These are phyloP conservation scores for Jatropha curcas DNA, from an alignment of 345 rosid species.

Conservation along the genomic window DNA sequence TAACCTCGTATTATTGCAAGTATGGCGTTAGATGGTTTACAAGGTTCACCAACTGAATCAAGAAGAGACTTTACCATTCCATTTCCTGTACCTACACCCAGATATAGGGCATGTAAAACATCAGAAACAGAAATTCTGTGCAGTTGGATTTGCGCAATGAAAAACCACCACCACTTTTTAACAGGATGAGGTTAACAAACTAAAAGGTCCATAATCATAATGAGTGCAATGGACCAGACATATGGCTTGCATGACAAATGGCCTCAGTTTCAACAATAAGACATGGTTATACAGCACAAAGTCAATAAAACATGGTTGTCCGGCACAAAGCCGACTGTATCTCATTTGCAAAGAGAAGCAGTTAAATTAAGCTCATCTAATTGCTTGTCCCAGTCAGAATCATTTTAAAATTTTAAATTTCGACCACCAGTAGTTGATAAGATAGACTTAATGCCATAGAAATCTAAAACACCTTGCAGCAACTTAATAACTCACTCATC, in stretches of 20 bases:
- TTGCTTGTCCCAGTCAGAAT: neutral
- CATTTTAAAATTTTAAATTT: neutral
- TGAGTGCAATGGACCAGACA: neutral
- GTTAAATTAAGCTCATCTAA: neutral
- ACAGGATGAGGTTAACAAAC: neutral
- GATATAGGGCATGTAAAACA: neutral
- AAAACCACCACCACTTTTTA: neutral
- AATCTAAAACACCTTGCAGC: neutral
- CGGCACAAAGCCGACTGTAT: neutral
- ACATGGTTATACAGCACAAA: neutral
- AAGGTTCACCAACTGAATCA: conserved; percentile 72
- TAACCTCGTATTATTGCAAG: conserved; percentile 84
- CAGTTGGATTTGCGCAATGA: neutral
- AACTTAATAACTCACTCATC: neutral
- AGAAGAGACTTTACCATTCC: conserved; percentile 91
- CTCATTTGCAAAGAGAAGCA: neutral
- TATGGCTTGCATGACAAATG: neutral
- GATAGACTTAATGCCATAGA: neutral
- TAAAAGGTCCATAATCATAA: neutral
- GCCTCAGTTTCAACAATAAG: too few relatives aligned
- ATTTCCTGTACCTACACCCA: conserved; percentile 78
- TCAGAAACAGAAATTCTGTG: neutral
- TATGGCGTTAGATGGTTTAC: conserved; percentile 61
- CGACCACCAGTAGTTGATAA: neutral
- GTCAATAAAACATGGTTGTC: neutral